These are phyloP conservation scores for Penicillium sp. DNA, from an alignment of 2,329 filamentous ascomycete genomes.

Conservation along the genomic window DNA sequence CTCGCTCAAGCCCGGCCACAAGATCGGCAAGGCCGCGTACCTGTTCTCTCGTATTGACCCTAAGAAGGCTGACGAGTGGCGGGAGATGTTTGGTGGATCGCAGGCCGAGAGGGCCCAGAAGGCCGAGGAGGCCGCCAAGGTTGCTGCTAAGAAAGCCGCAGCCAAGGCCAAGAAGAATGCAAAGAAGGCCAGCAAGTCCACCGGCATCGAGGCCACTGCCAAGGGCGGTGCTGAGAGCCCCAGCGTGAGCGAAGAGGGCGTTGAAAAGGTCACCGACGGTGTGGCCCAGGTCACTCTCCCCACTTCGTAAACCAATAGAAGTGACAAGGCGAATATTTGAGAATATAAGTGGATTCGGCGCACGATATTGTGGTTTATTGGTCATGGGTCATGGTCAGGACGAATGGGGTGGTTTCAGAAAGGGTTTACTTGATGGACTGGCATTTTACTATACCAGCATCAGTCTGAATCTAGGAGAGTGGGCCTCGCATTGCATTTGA, in stretches of 20 bases:
- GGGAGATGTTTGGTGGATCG: conserved; percentile 64
- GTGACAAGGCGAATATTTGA: background rate
- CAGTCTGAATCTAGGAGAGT: conserved; percentile 15
- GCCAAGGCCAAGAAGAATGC: conserved; percentile 33
- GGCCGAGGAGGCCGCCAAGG: conserved; percentile 50
- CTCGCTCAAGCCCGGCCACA: conserved; percentile 65
- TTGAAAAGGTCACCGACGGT: conserved; percentile 40
- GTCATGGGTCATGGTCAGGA: conserved; percentile 7
- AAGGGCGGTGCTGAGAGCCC: conserved; percentile 32
- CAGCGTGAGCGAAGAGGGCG: conserved; percentile 22
- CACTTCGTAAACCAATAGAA: conserved; percentile 28
- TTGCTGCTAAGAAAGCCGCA: conserved; percentile 36
- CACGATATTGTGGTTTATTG: conserved; percentile 7
- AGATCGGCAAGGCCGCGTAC: conserved; percentile 72
- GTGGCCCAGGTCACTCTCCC: conserved; percentile 41
- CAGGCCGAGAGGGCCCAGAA: conserved; percentile 64
- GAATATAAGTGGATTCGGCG: conserved; percentile 10
- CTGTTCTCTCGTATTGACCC: conserved; percentile 79
- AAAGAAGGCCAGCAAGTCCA: conserved; percentile 35
- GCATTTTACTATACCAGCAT: conserved; percentile 12
- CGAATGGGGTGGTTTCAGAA: conserved; percentile 7
- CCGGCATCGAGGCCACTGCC: conserved; percentile 33
- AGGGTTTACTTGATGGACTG: conserved; percentile 7
- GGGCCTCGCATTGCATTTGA: conserved; percentile 7
- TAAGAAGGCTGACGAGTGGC: conserved; percentile 79